Evolutionary conservation across 2,329 filamentous ascomycete genomes (phyloP), one percentile per base, ranked within the genome.

Genomic region (Teratosphaeria viscida): DNA sequence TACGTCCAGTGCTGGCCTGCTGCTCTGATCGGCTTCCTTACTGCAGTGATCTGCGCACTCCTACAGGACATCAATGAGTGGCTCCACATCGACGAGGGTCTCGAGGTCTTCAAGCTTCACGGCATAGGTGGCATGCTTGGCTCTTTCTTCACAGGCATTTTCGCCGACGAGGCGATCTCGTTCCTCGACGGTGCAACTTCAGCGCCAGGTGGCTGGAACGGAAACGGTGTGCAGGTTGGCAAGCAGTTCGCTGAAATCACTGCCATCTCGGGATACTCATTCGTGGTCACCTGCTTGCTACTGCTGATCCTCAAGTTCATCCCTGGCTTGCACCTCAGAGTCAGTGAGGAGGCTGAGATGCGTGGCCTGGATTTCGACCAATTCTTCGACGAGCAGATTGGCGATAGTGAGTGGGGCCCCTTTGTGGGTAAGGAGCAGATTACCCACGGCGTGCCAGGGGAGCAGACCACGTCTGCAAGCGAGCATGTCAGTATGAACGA

Each of bases 51-150:
- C 27, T 83, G 81, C 68, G 75, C 79, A 8, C 67, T 73, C 1
- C 73, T 78, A 47, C 76, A 81, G 60, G 71, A 82, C 61, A 65
- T 83, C 61, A 81, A 83, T 66, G 74, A 79, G 29, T 81, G 79
- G 77, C 67, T 83, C 34, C 71, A 71, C 60, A 80, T 83, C 60
- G 82, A 84, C 63, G 82, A 84, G 62, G 79, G 81, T 11, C 78
- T 84, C 67, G 80, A 84, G 62, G 80, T 84, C 52, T 84, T 84
- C 75, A 83, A 82, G 67, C 76, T 83, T 12, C 81, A 84, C 67
- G 81, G 79, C 16, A 75, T 82, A 27, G 82, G 82, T 49, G 82
- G 82, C 26, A 82, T 83, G 73, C 73, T 79, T 47, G 82, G 82
- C 8, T 79, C 79, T 32, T 82, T 84, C 70, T 67, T 84, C 54